A percentile compares a stretch with the other conserved stretches of the same genome.
Evolutionary conservation across 179 eudicot genomes (phyloP).

Genomic region (Sideroxylon spinosum): DNA sequence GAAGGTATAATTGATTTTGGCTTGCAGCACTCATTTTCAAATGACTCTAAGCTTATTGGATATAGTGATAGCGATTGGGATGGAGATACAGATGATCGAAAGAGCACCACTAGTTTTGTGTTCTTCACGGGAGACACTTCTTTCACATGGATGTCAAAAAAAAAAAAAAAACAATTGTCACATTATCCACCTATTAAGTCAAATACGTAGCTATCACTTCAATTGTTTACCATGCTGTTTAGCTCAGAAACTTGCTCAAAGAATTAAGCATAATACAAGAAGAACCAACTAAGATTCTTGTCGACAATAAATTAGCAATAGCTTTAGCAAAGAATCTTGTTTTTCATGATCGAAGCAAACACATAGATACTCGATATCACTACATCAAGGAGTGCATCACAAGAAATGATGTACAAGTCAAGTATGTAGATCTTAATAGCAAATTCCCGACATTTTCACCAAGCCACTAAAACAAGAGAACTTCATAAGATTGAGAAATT

Average conservation of each 20-base stretch:
- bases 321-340: background rate
- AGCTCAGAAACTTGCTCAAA: background rate
- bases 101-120: background rate
- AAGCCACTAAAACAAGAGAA: background rate
- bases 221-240: background rate
- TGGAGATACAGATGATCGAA: background rate
- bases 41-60: background rate
- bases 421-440: background rate
- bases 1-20: background rate
- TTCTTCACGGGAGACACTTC: background rate
- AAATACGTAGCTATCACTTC: background rate
- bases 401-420: background rate
- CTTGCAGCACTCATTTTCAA: background rate
- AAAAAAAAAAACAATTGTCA: background rate
- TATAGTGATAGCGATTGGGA: background rate
- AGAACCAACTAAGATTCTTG: background rate
- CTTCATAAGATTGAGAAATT: background rate
- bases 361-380: background rate
- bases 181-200: background rate
- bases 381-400: background rate
- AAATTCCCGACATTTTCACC: background rate
- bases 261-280: background rate
- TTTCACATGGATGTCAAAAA: background rate
- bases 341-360: background rate
- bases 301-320: background rate